A percentile compares a stretch with the other conserved stretches of the same genome.
phyloP scores from a whole-genome alignment of 139 green algal species.

The Chlorella sp. region DNA sequence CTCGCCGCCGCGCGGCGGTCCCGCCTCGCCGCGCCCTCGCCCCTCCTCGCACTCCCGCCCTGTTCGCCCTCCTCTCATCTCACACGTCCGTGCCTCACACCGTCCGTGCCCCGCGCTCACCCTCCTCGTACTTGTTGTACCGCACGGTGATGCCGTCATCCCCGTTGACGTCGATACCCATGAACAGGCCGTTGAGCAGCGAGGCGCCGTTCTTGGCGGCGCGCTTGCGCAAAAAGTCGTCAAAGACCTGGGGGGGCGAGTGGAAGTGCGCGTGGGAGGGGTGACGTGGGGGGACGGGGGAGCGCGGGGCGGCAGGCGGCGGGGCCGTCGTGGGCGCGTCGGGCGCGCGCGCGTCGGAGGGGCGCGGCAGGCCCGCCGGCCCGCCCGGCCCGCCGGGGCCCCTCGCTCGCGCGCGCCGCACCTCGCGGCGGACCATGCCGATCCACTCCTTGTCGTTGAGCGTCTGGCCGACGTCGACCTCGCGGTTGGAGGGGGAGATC shows the following conservation, averaged over 20 bases:
- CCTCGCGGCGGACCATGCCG: conserved; percentile 95
- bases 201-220: conserved; percentile 84
- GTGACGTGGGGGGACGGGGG: not conserved
- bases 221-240: conserved; percentile 95
- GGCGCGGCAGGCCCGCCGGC: not conserved
- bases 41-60: too few species aligned
- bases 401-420: not conserved
- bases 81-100: too few species aligned
- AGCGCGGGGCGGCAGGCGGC: not conserved
- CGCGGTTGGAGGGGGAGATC: conserved; percentile 98
- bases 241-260: conserved; percentile 71
- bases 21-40: too few species aligned
- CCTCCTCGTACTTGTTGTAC: conserved; percentile 89
- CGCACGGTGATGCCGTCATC: conserved; percentile 84
- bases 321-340: not conserved
- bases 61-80: too few species aligned
- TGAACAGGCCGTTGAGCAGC: conserved; percentile 96
- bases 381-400: not conserved
- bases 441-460: conserved; percentile 98
- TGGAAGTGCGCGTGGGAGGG: not conserved
- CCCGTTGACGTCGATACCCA: conserved; percentile 77
- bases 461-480: conserved; percentile 98
- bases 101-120: too few species aligned
- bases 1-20: too few species aligned
- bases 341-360: not conserved